A percentile compares a stretch with the other conserved stretches of the same genome.
These are phyloP conservation scores for Daldinia vernicosa DNA, from an alignment of 495 filamentous ascomycete species.

Conservation along the genomic window DNA sequence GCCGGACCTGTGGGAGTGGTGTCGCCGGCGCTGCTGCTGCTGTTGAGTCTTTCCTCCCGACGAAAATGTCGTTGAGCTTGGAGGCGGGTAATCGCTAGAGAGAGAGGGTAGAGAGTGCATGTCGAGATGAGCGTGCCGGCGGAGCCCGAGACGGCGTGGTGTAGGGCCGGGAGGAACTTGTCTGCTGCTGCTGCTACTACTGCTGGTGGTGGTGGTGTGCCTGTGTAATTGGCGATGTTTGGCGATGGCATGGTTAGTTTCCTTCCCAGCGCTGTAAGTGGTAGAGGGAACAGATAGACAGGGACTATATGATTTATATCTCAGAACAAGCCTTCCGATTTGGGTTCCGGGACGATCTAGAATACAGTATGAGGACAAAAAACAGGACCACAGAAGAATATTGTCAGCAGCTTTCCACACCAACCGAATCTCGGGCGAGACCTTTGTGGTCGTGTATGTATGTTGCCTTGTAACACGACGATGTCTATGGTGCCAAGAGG, in stretches of 20 bases:
- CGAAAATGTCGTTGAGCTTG: constrained; percentile 78
- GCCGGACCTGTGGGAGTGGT: constrained; percentile 29
- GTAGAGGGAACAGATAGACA: constrained; percentile 12
- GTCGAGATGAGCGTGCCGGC: constrained; percentile 83
- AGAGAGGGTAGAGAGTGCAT: constrained; percentile 81
- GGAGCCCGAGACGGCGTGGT: constrained; percentile 84
- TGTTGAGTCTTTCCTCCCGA: constrained; percentile 46
- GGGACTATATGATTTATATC: constrained; percentile 28
- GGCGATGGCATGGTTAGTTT: constrained; percentile 32
- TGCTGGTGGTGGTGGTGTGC: constrained; percentile 14
- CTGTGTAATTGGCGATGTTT: constrained; percentile 20
- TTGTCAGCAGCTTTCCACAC: constrained; percentile 13
- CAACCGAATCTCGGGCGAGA: constrained; percentile 32
- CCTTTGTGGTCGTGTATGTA: constrained; percentile 18
- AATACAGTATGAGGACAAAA: not conserved
- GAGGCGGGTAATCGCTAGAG: constrained; percentile 83
- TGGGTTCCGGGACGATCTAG: constrained; percentile 16
- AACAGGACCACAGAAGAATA: constrained; percentile 3
- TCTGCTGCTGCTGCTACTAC: constrained; percentile 20
- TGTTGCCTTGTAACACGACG: constrained; percentile 17
- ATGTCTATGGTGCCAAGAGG: constrained; percentile 32
- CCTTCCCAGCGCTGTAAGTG: constrained; percentile 20
- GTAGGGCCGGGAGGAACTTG: constrained; percentile 78
- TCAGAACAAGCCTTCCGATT: constrained; percentile 27
- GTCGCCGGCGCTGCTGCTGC: not conserved